Base-by-base conservation (phyloP, 139 green algal genomes). In the Limnomonas spitsbergensis region DNA sequence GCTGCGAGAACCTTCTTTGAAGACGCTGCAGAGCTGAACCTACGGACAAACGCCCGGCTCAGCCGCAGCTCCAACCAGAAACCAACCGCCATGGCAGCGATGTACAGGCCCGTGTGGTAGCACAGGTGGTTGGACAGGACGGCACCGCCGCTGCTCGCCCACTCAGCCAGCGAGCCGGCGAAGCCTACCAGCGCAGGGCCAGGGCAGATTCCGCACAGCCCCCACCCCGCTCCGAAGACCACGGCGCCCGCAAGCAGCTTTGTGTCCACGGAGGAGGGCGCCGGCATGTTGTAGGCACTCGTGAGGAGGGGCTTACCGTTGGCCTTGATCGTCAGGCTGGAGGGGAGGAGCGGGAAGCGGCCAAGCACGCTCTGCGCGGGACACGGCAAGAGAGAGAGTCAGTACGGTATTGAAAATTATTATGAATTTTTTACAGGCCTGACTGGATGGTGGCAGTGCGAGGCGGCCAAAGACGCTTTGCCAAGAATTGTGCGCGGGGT, bases 171-270 rank as follows among this genome's bases (percentile, higher is more conserved):
- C 6, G 42, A 54, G 56, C 56, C 56, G 56, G 14, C 56, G 14
- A 69, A 69, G 26, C 20, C 56, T 14, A 69, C 56, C 20, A 56
- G 4, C 4, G 24, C 70, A 56, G 92, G 92, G 0, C 92, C 92
- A 0, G 92, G 92, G 78, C 92, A 95, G 61, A 95, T 82, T 14
- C 93, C 92, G 4, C 78, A 75, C 1, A 92, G 20, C n/a, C 92
- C 91, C 91, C 91, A 94, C 32, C 93, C 93, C 0, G 82, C 82
- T 6, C 93, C 93, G 76, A 97, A 97, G 6, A 97, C 37, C 14
- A 87, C 38, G 0, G 77, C 88, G 2, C 93, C 93, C 0, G 78
- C 34, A 1, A 97, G 47, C 66, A 97, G 83, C 42, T 89, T 75
- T 1, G 42, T 1, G 69, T 94, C 89, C 32, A 97, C 83, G 6